Conservation (phyloP, 75 land plant genomes). For the Sequoia sempervirens region DNA sequence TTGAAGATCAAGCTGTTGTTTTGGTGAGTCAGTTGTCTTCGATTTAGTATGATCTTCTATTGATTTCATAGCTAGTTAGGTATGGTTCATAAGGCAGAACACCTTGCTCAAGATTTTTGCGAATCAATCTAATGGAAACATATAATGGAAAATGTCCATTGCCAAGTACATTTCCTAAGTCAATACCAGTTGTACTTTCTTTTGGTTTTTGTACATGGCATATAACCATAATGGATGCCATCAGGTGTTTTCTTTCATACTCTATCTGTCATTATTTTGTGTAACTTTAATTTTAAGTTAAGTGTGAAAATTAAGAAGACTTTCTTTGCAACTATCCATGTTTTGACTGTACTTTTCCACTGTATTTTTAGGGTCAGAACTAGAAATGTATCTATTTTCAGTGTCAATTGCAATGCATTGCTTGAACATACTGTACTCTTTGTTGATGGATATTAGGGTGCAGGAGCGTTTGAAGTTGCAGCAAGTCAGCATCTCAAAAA, state of each 20-base stretch:
- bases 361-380: background rate
- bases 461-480: constrained; percentile 99
- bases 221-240: too few species aligned
- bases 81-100: background rate
- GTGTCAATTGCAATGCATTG: background rate
- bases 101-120: background rate
- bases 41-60: background rate
- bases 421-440: background rate
- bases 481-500: constrained; percentile 89
- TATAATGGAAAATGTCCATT: background rate
- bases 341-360: background rate
- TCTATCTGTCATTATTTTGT: background rate
- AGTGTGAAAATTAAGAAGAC: background rate
- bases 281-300: background rate
- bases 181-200: background rate
- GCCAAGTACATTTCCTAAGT: background rate
- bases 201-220: too few species aligned
- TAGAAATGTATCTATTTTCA: background rate
- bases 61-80: background rate
- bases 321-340: background rate
- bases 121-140: background rate
- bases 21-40: constrained; percentile 27
- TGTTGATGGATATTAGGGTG: constrained; percentile 54
- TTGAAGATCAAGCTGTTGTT: constrained; percentile 93
- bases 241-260: background rate